Base-by-base conservation (phyloP, 768 basidiomycete species). In the Dioszegia hungarica region DNA sequence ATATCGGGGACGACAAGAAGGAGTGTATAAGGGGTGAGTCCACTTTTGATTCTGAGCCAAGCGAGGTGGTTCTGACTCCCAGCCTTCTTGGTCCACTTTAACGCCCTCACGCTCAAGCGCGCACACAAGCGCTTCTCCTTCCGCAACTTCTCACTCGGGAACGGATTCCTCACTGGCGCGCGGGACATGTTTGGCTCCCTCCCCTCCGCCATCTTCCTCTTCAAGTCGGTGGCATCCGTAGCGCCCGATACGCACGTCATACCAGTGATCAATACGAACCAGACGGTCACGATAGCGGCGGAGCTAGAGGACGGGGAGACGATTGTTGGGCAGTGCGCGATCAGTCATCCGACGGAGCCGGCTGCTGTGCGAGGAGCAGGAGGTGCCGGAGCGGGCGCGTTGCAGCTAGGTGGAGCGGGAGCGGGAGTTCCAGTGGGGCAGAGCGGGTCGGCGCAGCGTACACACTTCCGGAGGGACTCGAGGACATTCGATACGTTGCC, bases 121-220 rank as follows among this genome's bases (percentile, higher is more conserved):
- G 90, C 93, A 1, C 90, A 94, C 69, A 95, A 95, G 78, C 88
- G 86, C 60, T 97, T 95, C 76, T 88, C 89, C 24, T 98, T 94
- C 77, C 79, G 87, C 49, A 93, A 93, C 67, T 92, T 91, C 69
- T 70, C 67, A 62, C 84, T 92, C 24, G 91, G 91, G 24, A 94
- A 94, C 74, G 92, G 90, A 70, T 88, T 94, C 71, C 79, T 97
- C 24, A 87, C 90, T 6, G 90, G 89, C 14, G 88, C 90, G 2
- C 86, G 89, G 64, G 84, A 83, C 12, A 91, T 97, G 78, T 90
- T 97, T 69, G 86, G 90, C 5, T 94, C 90, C 28, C 80, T 97
- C 8, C 90, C 93, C 11, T 89, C 90, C 1, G 90, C 93, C 12
- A 89, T 97, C 60, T 97, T 94, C 76, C 79, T 95, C 39, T 93